These are phyloP conservation scores for Coemansia biformis DNA, from an alignment of 192 early-diverging fungal species.

Conservation along the genomic window DNA sequence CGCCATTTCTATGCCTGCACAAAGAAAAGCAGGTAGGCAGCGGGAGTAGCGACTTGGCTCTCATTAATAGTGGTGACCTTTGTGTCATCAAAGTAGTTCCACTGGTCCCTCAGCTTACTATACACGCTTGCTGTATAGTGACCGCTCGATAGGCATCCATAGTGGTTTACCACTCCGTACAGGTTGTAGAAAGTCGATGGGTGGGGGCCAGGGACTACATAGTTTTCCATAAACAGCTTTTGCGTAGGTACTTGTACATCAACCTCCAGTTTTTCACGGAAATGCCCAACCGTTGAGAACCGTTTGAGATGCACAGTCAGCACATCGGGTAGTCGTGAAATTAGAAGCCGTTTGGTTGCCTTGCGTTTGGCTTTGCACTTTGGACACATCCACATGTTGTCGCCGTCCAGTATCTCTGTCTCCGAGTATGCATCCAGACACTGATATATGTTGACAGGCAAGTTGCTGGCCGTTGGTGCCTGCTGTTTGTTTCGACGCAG, in stretches of 20 bases:
- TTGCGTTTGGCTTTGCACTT: slow-evolving; percentile 66
- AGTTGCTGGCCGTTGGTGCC: not conserved
- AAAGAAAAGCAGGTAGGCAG: slow-evolving; percentile 47
- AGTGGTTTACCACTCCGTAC: slow-evolving; percentile 81
- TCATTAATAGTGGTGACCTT: slow-evolving; percentile 48
- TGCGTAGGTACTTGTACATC: slow-evolving; percentile 77
- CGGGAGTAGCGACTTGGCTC: slow-evolving; percentile 29
- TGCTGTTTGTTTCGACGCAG: no score
- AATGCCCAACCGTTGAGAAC: slow-evolving; percentile 88
- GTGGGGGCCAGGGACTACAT: slow-evolving; percentile 23
- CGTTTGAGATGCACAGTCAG: slow-evolving; percentile 93
- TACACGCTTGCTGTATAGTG: slow-evolving; percentile 74
- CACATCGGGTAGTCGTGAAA: slow-evolving; percentile 80
- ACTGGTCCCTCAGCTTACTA: slow-evolving; percentile 57
- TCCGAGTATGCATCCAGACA: slow-evolving; percentile 85
- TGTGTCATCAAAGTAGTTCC: slow-evolving; percentile 86
- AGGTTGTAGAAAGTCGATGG: slow-evolving; percentile 60
- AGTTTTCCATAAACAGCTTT: slow-evolving; percentile 56
- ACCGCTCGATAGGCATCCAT: slow-evolving; percentile 66
- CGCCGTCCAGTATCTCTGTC: slow-evolving; percentile 81
- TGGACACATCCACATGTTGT: slow-evolving; percentile 89
- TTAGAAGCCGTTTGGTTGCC: slow-evolving; percentile 70
- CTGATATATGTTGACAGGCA: slow-evolving; percentile 56
- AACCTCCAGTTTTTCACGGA: slow-evolving; percentile 87
- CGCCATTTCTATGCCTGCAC: slow-evolving; percentile 38